A percentile compares a stretch with the other conserved stretches of the same genome.
phyloP scores from a whole-genome alignment of 371 early-diverging fungal genomes.

The Phascolomyces articulosus region DNA sequence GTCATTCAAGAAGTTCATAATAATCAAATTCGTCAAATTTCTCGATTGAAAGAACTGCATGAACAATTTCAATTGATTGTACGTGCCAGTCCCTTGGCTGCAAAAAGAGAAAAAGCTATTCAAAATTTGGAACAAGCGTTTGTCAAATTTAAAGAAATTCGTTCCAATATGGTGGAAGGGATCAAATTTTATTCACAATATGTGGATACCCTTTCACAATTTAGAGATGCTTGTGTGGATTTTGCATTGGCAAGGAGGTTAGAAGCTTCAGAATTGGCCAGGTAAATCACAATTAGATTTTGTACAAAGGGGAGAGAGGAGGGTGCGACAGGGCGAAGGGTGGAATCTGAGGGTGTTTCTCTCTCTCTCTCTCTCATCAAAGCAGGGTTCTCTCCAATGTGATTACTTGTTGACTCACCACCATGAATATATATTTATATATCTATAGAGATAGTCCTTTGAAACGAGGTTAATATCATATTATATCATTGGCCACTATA shows the following conservation, averaged over 20 bases:
- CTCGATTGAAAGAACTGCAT: conserved; percentile 58
- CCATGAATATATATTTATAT: no score
- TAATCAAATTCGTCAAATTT: conserved; percentile 61
- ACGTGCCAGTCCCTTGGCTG: conserved; percentile 49
- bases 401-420: no score
- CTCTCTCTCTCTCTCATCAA: no score
- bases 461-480: background rate
- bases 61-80: conserved; percentile 61
- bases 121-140: conserved; percentile 71
- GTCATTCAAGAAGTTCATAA: conserved; percentile 48
- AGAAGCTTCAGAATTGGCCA: conserved; percentile 65
- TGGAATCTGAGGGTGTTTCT: no score
- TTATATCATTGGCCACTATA: no score
- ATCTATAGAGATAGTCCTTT: background rate
- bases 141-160: conserved; percentile 68
- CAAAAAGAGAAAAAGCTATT: conserved; percentile 68
- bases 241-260: conserved; percentile 71
- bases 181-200: conserved; percentile 77
- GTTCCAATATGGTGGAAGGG: conserved; percentile 71
- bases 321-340: no score
- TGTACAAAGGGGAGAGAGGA: no score
- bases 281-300: conserved; percentile 23
- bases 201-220: conserved; percentile 59
- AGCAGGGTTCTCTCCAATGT: no score
- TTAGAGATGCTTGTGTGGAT: conserved; percentile 67